phyloP scores from a whole-genome alignment of 208 protist genomes.

The Naegleria lovaniensis region DNA sequence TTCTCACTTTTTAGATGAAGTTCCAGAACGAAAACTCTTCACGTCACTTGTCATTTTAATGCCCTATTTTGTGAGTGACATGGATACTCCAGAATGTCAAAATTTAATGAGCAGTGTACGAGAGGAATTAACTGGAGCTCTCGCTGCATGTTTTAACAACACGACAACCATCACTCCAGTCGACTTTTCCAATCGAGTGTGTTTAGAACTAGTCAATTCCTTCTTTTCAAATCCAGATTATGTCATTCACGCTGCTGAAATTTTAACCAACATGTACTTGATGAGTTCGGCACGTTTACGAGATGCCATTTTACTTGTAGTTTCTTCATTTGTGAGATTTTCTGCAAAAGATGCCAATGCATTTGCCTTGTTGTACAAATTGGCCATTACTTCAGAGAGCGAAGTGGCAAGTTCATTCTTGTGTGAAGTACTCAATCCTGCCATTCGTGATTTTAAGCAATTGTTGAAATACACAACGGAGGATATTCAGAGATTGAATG shows the following conservation, averaged over 20 bases:
- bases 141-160: not conserved
- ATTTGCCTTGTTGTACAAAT: not conserved
- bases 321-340: not conserved
- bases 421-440: not conserved
- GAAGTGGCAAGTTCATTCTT: not conserved
- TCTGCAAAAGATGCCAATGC: not conserved
- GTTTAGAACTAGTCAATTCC: not conserved
- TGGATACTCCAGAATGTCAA: not conserved
- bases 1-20: not conserved
- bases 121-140: not conserved
- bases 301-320: not conserved
- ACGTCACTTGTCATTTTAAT: not conserved
- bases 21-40: not conserved
- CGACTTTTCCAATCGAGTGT: not conserved
- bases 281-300: not conserved
- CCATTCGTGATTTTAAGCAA: not conserved
- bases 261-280: not conserved
- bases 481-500: slow-evolving; percentile 13
- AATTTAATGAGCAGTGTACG: not conserved
- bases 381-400: not conserved
- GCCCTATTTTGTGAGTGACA: not conserved
- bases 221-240: not conserved
- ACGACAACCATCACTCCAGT: not conserved
- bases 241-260: not conserved
- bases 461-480: not conserved